phyloP scores from a whole-genome alignment of 441 rosid species.

The Eruca vesicaria region DNA sequence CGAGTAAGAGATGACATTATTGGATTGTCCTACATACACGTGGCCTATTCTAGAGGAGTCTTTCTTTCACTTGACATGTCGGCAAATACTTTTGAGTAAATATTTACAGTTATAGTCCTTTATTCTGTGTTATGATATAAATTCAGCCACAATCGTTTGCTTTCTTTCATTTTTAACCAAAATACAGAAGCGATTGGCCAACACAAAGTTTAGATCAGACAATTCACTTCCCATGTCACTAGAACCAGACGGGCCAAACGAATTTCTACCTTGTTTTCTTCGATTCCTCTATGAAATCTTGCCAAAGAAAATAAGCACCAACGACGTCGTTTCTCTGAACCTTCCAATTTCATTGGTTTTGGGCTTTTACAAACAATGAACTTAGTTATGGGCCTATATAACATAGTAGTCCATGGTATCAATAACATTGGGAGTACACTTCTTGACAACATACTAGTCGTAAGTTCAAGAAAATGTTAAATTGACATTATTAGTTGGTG shows the following conservation, averaged over 20 bases:
- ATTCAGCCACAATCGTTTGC: conserved; percentile 2
- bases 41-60: conserved; percentile 21
- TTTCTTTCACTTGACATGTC: conserved; percentile 3
- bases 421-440: background rate
- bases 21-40: conserved; percentile 22
- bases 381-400: background rate
- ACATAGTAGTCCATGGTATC: background rate
- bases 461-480: background rate
- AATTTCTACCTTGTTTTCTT: background rate
- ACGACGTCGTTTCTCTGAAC: background rate
- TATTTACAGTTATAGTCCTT: background rate
- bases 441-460: background rate
- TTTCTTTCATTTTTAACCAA: background rate
- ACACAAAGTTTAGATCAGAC: background rate
- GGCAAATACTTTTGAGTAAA: background rate
- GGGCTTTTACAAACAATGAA: background rate
- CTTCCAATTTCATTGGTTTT: background rate
- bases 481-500: background rate
- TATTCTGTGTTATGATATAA: background rate
- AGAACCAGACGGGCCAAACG: background rate
- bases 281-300: background rate
- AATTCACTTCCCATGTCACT: background rate
- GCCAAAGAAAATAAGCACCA: background rate
- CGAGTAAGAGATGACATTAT: conserved; percentile 12
- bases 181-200: background rate